Evolutionary conservation across 75 land plant genomes (phyloP).

Genomic region (Selaginella moellendorffii): DNA sequence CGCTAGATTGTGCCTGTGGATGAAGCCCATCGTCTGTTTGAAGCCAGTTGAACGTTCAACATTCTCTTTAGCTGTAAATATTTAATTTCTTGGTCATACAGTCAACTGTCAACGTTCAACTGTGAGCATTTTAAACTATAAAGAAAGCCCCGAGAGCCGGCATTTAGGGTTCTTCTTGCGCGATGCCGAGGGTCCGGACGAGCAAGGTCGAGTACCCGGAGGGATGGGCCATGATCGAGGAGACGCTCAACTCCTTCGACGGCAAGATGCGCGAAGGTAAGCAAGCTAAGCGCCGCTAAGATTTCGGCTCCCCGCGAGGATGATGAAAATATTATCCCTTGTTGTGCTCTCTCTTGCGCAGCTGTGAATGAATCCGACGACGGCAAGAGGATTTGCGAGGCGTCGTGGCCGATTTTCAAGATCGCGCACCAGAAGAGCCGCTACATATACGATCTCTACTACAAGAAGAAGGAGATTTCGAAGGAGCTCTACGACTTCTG

Average conservation of each 20-base stretch:
- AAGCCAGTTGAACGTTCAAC: constrained; percentile 86
- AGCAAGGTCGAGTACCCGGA: constrained; percentile 64
- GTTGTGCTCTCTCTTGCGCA: constrained; percentile 16
- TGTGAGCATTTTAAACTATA: no score
- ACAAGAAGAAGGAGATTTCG: constrained; percentile 61
- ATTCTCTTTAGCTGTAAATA: constrained; percentile 64
- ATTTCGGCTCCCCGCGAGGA: not conserved
- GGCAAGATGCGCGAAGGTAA: constrained; percentile 93
- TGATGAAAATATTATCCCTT: not conserved
- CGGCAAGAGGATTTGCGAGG: constrained; percentile 84
- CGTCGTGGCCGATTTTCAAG: constrained; percentile 84
- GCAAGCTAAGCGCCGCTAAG: not conserved
- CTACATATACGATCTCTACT: constrained; percentile 67
- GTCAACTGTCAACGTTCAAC: no score
- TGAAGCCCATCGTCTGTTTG: constrained; percentile 75
- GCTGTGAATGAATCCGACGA: constrained; percentile 89
- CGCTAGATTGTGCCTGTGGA: constrained; percentile 63
- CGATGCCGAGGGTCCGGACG: constrained; percentile 85
- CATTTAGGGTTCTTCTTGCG: not conserved
- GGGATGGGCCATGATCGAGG: constrained; percentile 94
- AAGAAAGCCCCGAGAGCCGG: no score
- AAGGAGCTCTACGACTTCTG: constrained; percentile 87
- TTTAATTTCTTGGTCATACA: no score
- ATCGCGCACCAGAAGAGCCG: constrained; percentile 80
- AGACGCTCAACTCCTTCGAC: constrained; percentile 66